Conservation (phyloP, 75 land plant genomes). For the Cunninghamia lanceolata region DNA sequence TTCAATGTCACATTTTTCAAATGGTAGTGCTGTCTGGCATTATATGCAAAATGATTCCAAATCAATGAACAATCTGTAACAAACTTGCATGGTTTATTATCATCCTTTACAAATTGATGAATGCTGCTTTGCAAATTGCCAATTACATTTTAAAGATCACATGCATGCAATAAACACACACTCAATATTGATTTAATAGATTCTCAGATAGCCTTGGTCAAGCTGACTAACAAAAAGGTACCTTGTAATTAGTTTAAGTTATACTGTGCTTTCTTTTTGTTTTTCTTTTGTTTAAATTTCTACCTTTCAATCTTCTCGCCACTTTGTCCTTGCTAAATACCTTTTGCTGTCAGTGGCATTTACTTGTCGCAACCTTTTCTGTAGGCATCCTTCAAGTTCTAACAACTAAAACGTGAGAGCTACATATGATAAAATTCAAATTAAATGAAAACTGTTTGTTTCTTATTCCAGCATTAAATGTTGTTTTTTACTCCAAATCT, state of each 20-base stretch:
- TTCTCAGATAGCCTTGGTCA: not conserved
- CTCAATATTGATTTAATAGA: not conserved
- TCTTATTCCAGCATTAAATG: no score
- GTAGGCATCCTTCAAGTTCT: no score
- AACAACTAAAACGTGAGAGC: not conserved
- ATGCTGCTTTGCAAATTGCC: not conserved
- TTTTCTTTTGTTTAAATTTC: no score
- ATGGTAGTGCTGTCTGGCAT: not conserved
- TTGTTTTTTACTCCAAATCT: no score
- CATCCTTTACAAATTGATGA: not conserved
- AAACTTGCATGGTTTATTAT: not conserved
- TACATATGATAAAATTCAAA: not conserved
- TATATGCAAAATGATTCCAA: not conserved
- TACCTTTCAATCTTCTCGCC: not conserved
- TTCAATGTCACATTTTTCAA: not conserved
- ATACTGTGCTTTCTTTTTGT: not conserved
- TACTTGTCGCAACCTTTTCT: not conserved
- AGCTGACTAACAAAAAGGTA: not conserved
- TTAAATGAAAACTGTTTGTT: no score
- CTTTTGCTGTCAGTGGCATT: not conserved
- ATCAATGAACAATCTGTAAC: not conserved
- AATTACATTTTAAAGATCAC: not conserved
- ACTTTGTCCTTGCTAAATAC: not conserved
- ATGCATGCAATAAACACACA: not conserved
- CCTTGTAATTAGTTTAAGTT: not conserved